These are phyloP conservation scores for Porphyrellus cyaneotinctus DNA, from an alignment of 768 basidiomycete species.

Conservation along the genomic window DNA sequence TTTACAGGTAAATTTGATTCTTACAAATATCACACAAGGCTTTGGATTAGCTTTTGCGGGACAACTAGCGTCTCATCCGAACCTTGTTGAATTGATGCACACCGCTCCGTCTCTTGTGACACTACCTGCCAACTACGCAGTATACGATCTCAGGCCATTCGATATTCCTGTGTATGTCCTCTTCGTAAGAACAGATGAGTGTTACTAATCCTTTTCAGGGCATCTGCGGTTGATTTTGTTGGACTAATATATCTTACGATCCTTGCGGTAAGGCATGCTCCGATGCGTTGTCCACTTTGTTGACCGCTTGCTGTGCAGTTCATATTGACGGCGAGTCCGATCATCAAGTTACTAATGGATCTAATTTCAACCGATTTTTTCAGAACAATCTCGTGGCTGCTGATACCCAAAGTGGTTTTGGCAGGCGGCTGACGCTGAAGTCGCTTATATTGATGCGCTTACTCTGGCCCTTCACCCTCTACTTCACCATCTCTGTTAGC, in stretches of 20 bases:
- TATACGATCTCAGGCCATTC: slow-evolving; percentile 54
- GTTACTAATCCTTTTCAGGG: slow-evolving; percentile 31
- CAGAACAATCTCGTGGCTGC: slow-evolving; percentile 35
- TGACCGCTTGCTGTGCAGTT: slow-evolving; percentile 19
- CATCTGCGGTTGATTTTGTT: slow-evolving; percentile 48
- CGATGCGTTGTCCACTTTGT: background rate
- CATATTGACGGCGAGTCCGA: slow-evolving; percentile 24
- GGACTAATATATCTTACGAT: slow-evolving; percentile 51
- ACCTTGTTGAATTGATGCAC: slow-evolving; percentile 36
- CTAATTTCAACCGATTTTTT: background rate
- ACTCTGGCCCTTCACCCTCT: slow-evolving; percentile 35
- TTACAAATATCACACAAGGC: slow-evolving; percentile 35
- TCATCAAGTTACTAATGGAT: background rate
- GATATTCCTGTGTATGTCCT: slow-evolving; percentile 51
- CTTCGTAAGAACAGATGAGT: background rate
- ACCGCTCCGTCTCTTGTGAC: slow-evolving; percentile 48
- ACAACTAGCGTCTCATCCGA: slow-evolving; percentile 24
- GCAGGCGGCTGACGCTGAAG: slow-evolving; percentile 34
- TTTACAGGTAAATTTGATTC: slow-evolving; percentile 29
- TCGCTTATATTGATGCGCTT: slow-evolving; percentile 41
- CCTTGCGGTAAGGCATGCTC: slow-evolving; percentile 20
- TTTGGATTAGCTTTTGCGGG: slow-evolving; percentile 34
- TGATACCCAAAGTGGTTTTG: slow-evolving; percentile 36
- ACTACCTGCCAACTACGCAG: slow-evolving; percentile 44
- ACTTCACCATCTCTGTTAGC: slow-evolving; percentile 41